phyloP scores from a whole-genome alignment of 331 rosid genomes.

The Stylosanthes scabra region DNA sequence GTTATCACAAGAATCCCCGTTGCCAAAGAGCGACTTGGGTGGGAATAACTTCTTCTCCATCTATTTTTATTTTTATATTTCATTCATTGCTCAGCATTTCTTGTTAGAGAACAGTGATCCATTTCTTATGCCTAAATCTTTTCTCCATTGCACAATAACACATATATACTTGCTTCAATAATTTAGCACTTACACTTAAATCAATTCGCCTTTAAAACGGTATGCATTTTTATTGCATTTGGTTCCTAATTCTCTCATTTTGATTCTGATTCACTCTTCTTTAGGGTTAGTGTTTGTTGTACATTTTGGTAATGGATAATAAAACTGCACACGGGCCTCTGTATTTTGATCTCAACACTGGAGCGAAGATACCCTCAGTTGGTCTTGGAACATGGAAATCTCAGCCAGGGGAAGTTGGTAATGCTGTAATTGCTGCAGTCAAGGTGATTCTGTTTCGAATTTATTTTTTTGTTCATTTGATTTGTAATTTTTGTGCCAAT shows the following conservation, averaged over 20 bases:
- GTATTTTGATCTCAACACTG: conserved; percentile 72
- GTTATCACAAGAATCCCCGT: conserved; percentile 12
- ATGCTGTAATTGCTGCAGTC: conserved; percentile 68
- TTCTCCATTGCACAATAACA: conserved; percentile 19
- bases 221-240: background rate
- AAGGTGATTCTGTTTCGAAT: conserved; percentile 48
- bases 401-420: conserved; percentile 65
- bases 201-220: conserved; percentile 14
- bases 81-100: conserved; percentile 9
- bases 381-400: conserved; percentile 89
- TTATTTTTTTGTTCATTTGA: background rate
- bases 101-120: conserved; percentile 36
- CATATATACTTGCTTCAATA: conserved; percentile 1
- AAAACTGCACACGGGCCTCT: conserved; percentile 37
- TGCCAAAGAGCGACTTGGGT: conserved; percentile 16
- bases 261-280: background rate
- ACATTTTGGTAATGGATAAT: conserved; percentile 46
- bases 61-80: background rate
- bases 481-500: conserved; percentile 16
- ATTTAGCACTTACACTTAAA: background rate
- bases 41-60: background rate
- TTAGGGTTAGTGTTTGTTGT: background rate
- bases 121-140: conserved; percentile 37
- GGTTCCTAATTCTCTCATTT: background rate
- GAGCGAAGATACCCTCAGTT: conserved; percentile 66